Base-by-base conservation (phyloP, 1,284 basidiomycete species). In the Pseudozyma thailandica region DNA sequence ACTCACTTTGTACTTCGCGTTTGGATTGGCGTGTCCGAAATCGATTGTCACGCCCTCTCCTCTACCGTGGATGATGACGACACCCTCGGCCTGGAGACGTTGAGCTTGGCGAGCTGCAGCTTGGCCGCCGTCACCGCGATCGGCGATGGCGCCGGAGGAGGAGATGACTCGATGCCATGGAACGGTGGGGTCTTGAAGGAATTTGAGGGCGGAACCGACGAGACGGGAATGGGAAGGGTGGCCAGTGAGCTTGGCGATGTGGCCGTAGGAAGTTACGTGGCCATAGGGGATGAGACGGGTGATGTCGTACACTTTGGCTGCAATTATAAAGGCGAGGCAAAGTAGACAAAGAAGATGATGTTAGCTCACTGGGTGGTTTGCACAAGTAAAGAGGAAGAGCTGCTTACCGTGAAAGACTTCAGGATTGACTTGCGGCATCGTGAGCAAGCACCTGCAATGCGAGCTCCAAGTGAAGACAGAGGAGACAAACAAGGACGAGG, bases 91-190 rank as follows among this genome's bases (percentile, higher is more conserved):
- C 3, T 39, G 58, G 7, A 82, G 50, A 4, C 62, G 31, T 23
- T 80, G 55, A 0, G 80, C 81, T 51, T 82, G 81, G 1, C 73
- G 15, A 2, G 50, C 37, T 4, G 80, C 80, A 4, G 74, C 81
- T 3, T 58, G 42, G 1, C 80, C 81, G 13, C 78, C 78, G 51
- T 81, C 80, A 12, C 81, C 81, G n/a, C 81, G 65, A 21, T 78
- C 75, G 6, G 79, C 73, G 47, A 82, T 81, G 25, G 69, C 59
- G 2, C 81, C 81, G 13, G 65, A 69, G 1, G 81, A 54, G 15
- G 63, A 53, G 35, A 82, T 68, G 23, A 82, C 80, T 9, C 81
- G 69, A 35, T 78, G 77, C 78, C 80, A 80, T 0, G 78, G 80
- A 5, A 80, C 74, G 15, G 50, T 38, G 30, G 61, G 53, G 23